Evolutionary conservation across 2,329 filamentous ascomycete genomes (phyloP), one percentile per base, ranked within the genome.

Genomic region (Fusarium albidum): DNA sequence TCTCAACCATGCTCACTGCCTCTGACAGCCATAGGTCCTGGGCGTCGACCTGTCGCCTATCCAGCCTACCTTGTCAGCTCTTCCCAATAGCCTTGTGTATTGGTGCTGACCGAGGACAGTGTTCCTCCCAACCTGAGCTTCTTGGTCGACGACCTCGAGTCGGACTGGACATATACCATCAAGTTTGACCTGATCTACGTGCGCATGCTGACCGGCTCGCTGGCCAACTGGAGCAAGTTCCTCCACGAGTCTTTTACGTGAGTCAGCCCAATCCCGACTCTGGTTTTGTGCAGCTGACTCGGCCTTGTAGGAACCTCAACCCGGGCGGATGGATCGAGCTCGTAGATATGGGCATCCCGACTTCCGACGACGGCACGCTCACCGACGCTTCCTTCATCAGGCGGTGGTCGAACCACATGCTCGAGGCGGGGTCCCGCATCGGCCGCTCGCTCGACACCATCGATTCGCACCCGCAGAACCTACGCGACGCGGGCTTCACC

Each of bases 401-500:
- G 1, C 32, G 47, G 25, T 71, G 69, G 57, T 59, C 32, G 6
- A 52, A 53, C 43, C 49, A 69, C 1, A 59, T 71, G 9, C 52
- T 48, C 1, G 59, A 72, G 15, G 66, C 59, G 3, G 66, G 63
- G 9, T 44, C 35, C 9, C 68, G 65, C 12, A 45, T 71, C 5
- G 68, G 68, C 1, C 65, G 72, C 5, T 61, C 66, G 2, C 54
- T 71, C 8, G 46, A 46, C n/a, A 64, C 56, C 9, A 66, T 61
- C 0, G 49, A 57, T 11, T 41, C 51, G 5, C 55, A 52, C 4
- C 66, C 63, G 32, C 14, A 45, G 13, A 72, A 74, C 39, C 69
- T 84, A 47, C 66, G 69, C 9, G 75, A 77, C 8, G 79, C 77
- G 0, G 83, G 82, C 0, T 85, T 84, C 55, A 67, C 70, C 33